phyloP scores from a whole-genome alignment of 192 early-diverging fungal species.

The Podila epicladia region DNA sequence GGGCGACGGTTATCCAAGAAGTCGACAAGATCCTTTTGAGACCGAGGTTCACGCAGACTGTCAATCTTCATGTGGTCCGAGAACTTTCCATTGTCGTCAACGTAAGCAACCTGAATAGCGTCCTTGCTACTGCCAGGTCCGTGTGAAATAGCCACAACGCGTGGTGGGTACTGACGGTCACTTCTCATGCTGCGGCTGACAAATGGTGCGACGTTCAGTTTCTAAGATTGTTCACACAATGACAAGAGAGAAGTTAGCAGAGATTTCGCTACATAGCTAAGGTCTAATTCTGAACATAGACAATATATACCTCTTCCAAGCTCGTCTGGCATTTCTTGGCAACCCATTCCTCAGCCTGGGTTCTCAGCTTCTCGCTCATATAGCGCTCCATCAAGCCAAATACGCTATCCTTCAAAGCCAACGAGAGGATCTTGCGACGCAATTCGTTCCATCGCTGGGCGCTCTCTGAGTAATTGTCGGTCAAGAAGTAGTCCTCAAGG shows the following conservation, averaged over 20 bases:
- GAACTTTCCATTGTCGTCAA: conserved; percentile 82
- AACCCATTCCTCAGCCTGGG: conserved; percentile 77
- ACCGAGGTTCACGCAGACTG: conserved; percentile 57
- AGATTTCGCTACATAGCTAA: neutral
- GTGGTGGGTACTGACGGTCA: conserved; percentile 61
- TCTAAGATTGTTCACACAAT: conserved; percentile 41
- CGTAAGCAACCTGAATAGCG: conserved; percentile 68
- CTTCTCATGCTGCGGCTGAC: conserved; percentile 44
- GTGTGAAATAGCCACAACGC: conserved; percentile 75
- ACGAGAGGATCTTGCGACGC: conserved; percentile 69
- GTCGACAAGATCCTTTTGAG: conserved; percentile 60
- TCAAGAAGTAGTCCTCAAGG: conserved; percentile 62
- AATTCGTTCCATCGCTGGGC: conserved; percentile 82
- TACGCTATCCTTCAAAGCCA: conserved; percentile 71
- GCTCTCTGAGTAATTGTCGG: conserved; percentile 65
- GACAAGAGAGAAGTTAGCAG: conserved; percentile 4
- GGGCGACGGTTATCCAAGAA: conserved; percentile 70
- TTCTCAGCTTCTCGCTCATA: conserved; percentile 75
- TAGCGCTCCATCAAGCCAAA: conserved; percentile 79
- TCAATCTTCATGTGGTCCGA: conserved; percentile 72
- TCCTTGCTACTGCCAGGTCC: conserved; percentile 72
- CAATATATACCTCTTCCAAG: conserved; percentile 64
- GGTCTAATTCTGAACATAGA: neutral
- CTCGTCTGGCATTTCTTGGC: conserved; percentile 68
- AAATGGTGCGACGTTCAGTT: conserved; percentile 71